Percentiles rank a stretch among this genome's conserved stretches.
phyloP scores from a whole-genome alignment of 495 filamentous ascomycete genomes.

The Neurospora sp. region DNA sequence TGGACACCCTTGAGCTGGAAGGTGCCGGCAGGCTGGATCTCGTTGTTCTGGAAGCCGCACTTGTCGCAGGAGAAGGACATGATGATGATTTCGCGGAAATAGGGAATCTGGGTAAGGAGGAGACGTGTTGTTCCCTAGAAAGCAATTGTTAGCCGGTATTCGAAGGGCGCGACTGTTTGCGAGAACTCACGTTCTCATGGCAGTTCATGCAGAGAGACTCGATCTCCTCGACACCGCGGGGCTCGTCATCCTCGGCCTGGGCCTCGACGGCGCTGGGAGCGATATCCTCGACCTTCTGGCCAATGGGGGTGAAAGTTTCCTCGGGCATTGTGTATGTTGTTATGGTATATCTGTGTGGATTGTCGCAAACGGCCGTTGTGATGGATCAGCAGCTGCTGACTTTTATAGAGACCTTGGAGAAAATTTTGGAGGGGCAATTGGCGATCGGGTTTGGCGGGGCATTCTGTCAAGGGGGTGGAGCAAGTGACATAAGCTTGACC shows the following conservation, averaged over 20 bases:
- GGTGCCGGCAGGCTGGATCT: constrained; percentile 79
- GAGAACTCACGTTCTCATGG: constrained; percentile 61
- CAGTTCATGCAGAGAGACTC: constrained; percentile 40
- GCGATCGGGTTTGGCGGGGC: constrained; percentile 18
- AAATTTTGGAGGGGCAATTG: constrained; percentile 28
- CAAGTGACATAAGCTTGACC: not conserved
- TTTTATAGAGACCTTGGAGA: constrained; percentile 9
- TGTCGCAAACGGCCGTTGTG: not conserved
- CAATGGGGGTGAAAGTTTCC: constrained; percentile 41
- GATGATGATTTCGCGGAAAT: constrained; percentile 91
- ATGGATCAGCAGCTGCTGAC: not conserved
- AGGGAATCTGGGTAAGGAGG: constrained; percentile 83
- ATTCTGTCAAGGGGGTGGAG: constrained; percentile 12
- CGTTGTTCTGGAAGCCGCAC: constrained; percentile 81
- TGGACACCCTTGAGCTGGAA: constrained; percentile 83
- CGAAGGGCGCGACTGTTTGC: not conserved
- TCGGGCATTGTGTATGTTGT: constrained; percentile 23
- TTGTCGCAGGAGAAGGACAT: constrained; percentile 91
- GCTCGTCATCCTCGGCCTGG: constrained; percentile 35
- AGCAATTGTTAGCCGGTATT: constrained; percentile 2
- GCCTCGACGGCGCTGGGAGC: constrained; percentile 17
- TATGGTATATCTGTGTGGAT: not conserved
- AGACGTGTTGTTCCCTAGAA: constrained; percentile 71
- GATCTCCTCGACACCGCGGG: constrained; percentile 49
- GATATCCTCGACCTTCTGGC: constrained; percentile 41